These are phyloP conservation scores for Drosera capensis DNA, from an alignment of 148 eudicot genomes.

Conservation along the genomic window DNA sequence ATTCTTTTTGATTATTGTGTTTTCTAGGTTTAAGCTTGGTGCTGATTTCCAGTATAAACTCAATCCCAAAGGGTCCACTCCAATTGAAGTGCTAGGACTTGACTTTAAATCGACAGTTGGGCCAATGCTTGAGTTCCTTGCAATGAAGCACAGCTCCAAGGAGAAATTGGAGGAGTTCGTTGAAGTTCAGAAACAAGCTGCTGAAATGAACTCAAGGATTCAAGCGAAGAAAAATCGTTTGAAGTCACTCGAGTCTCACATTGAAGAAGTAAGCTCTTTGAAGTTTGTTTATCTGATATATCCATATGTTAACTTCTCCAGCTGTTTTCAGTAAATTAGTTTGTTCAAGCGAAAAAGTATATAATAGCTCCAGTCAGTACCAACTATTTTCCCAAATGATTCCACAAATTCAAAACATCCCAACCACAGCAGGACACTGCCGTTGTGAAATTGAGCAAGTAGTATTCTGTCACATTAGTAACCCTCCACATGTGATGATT, in stretches of 20 bases:
- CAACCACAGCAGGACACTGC: too few relatives aligned
- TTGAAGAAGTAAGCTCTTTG: slow-evolving; percentile 45
- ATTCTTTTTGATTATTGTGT: slow-evolving; percentile 2
- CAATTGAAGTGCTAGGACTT: slow-evolving; percentile 60
- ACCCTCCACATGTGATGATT: too few relatives aligned
- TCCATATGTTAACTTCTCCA: neutral
- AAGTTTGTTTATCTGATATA: neutral
- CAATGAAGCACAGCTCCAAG: slow-evolving; percentile 40
- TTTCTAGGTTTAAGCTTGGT: slow-evolving; percentile 65
- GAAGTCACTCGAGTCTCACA: slow-evolving; percentile 38
- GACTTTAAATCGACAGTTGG: slow-evolving; percentile 63
- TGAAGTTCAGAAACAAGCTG: slow-evolving; percentile 53
- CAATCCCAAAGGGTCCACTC: slow-evolving; percentile 54
- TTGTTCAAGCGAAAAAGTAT: neutral
- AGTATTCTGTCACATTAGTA: too few relatives aligned
- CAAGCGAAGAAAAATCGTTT: slow-evolving; percentile 49
- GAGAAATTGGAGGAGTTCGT: slow-evolving; percentile 58
- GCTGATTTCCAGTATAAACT: slow-evolving; percentile 49
- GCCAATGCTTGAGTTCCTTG: slow-evolving; percentile 46
- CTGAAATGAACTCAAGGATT: slow-evolving; percentile 43
- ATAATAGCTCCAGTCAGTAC: neutral
- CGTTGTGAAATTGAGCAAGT: too few relatives aligned
- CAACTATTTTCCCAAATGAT: too few relatives aligned
- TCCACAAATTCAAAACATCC: too few relatives aligned
- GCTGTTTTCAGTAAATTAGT: neutral